Evolutionary conservation across 768 basidiomycete genomes (phyloP).

Genomic region (Psilocybe subaeruginosa): DNA sequence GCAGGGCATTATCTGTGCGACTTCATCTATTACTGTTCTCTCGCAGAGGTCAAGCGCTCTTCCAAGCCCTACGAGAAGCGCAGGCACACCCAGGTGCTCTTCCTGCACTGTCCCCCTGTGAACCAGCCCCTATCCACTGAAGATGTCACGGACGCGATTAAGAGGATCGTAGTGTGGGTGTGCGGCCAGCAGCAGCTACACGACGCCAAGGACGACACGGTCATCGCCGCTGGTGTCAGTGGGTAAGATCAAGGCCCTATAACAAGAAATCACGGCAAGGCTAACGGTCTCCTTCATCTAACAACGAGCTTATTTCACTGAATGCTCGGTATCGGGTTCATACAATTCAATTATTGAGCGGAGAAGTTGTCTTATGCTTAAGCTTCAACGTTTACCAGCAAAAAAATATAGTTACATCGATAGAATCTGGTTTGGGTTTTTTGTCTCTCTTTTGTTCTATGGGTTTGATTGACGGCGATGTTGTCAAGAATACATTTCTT

Average conservation of each 20-base stretch:
- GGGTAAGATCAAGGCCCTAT: not conserved
- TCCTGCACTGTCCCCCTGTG: slow-evolving; percentile 74
- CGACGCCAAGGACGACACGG: slow-evolving; percentile 32
- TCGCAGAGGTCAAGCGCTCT: slow-evolving; percentile 65
- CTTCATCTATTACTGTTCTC: slow-evolving; percentile 76
- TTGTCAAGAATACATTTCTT: not conserved
- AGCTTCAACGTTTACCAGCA: not conserved
- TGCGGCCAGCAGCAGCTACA: slow-evolving; percentile 40
- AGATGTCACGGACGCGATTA: slow-evolving; percentile 69
- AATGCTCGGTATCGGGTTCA: not conserved
- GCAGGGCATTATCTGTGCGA: slow-evolving; percentile 79
- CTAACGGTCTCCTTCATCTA: not conserved
- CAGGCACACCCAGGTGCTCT: slow-evolving; percentile 56
- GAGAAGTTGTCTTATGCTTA: not conserved
- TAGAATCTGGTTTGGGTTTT: not conserved
- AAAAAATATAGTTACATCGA: not conserved
- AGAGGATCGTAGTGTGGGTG: slow-evolving; percentile 64
- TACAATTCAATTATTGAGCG: not conserved
- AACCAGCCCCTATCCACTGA: slow-evolving; percentile 65
- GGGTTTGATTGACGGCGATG: not conserved
- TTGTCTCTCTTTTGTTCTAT: not conserved
- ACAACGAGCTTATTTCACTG: not conserved
- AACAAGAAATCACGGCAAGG: not conserved
- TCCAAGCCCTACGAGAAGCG: slow-evolving; percentile 43
- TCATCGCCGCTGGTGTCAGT: slow-evolving; percentile 6